Conservation (phyloP, 306 rosid species). For the Albizia julibrissin region DNA sequence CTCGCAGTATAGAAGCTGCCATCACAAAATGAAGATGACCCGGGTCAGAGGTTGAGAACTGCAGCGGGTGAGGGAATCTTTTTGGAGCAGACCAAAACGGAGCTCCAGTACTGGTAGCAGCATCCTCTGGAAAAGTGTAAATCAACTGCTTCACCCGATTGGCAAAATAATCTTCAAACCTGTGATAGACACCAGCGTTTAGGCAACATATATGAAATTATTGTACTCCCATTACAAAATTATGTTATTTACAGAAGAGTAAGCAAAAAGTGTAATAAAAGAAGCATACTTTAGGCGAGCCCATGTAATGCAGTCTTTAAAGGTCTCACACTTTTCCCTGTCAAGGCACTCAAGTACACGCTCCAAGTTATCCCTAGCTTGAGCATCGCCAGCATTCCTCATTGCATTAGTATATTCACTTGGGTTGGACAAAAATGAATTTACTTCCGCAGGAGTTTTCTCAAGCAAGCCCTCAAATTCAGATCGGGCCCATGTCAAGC, state of each 20-base stretch:
- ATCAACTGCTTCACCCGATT: conserved; percentile 87
- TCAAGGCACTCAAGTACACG: conserved; percentile 92
- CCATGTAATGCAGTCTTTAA: conserved; percentile 90
- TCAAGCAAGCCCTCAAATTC: conserved; percentile 98
- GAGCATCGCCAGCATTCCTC: conserved; percentile 96
- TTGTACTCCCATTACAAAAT: background rate
- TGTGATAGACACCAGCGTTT: conserved; percentile 28
- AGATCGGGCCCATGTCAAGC: conserved; percentile 99
- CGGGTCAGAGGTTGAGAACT: conserved; percentile 72
- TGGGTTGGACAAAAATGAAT: conserved; percentile 79
- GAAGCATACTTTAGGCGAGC: conserved; percentile 79
- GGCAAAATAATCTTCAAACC: conserved; percentile 95
- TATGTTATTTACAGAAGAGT: background rate
- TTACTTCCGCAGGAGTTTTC: conserved; percentile 96
- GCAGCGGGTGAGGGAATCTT: conserved; percentile 84
- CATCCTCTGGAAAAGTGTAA: conserved; percentile 96
- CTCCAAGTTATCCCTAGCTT: conserved; percentile 94
- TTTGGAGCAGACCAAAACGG: conserved; percentile 99
- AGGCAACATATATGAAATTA: background rate
- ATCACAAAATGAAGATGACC: conserved; percentile 76
- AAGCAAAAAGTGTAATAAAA: background rate
- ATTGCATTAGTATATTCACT: conserved; percentile 66
- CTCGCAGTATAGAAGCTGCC: conserved; percentile 82
- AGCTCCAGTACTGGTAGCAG: conserved; percentile 88
- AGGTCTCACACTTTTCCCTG: conserved; percentile 74